A percentile compares a stretch with the other conserved stretches of the same genome.
Evolutionary conservation across 2,329 filamentous ascomycete genomes (phyloP).

Genomic region (Calycina marina): DNA sequence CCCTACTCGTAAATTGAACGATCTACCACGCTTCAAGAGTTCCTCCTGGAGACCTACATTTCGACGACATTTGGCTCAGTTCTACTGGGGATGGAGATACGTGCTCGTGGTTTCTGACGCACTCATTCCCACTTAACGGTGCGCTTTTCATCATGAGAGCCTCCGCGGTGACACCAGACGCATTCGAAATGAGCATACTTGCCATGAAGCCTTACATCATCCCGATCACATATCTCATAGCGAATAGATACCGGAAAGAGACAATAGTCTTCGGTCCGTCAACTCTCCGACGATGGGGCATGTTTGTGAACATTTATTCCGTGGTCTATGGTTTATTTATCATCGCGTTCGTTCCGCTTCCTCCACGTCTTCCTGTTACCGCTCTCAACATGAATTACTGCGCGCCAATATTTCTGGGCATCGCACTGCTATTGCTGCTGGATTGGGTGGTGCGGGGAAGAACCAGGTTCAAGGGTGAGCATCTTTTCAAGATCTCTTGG

Average conservation of each 20-base stretch:
- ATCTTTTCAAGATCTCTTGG: conserved; percentile 1
- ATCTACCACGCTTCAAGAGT: no score
- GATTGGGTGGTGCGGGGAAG: conserved; percentile 2
- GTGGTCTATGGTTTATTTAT: conserved; percentile 29
- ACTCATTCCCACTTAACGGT: no score
- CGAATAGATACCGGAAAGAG: conserved; percentile 1
- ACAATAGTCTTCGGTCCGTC: conserved; percentile 13
- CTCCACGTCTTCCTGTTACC: background rate
- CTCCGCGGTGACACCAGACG: no score
- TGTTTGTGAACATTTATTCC: conserved; percentile 27
- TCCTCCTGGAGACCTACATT: no score
- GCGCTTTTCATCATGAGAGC: no score
- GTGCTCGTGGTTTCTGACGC: no score
- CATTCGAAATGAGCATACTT: no score
- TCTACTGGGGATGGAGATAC: no score
- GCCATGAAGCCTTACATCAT: conserved; percentile 6
- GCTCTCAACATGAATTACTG: conserved; percentile 2
- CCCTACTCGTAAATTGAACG: no score
- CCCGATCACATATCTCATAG: conserved; percentile 3
- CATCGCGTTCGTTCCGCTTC: background rate
- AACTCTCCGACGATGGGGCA: conserved; percentile 28
- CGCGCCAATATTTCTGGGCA: background rate
- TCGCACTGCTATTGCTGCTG: background rate
- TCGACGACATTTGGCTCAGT: no score
- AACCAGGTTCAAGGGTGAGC: background rate